Conservation (phyloP, 1,284 basidiomycete genomes). For the Puccinia hordei region DNA sequence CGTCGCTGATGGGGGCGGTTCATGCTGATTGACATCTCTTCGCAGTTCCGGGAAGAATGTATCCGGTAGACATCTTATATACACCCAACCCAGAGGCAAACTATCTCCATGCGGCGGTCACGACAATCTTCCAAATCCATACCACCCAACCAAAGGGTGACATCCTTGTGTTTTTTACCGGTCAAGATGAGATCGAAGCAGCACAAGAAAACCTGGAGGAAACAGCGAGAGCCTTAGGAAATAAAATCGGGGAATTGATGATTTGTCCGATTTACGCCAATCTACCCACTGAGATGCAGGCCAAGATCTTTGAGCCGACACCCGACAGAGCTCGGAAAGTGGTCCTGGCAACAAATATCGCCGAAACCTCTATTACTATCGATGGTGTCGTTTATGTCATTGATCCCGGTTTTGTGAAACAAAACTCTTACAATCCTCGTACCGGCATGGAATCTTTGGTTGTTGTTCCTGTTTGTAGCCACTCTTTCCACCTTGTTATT, state of each 20-base stretch:
- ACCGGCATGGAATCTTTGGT: slow-evolving; percentile 94
- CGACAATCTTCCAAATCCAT: slow-evolving; percentile 98
- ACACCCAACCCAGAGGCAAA: slow-evolving; percentile 97
- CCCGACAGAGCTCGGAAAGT: slow-evolving; percentile 89
- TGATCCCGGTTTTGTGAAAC: slow-evolving; percentile 96
- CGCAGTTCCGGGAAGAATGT: slow-evolving; percentile 89
- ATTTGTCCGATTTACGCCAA: slow-evolving; percentile 98
- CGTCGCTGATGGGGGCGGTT: neutral
- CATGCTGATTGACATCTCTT: neutral
- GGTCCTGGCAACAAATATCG: slow-evolving; percentile 97
- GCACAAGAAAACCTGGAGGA: slow-evolving; percentile 89
- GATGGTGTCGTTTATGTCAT: slow-evolving; percentile 98
- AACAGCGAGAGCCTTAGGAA: slow-evolving; percentile 88
- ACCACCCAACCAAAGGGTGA: slow-evolving; percentile 98
- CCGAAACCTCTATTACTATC: slow-evolving; percentile 96
- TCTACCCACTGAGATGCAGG: slow-evolving; percentile 96
- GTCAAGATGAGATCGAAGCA: slow-evolving; percentile 98
- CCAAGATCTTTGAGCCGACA: slow-evolving; percentile 98
- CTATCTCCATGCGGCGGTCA: slow-evolving; percentile 97
- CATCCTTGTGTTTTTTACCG: slow-evolving; percentile 96
- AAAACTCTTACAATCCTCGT: slow-evolving; percentile 93
- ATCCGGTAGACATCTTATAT: slow-evolving; percentile 98
- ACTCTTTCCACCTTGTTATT: neutral
- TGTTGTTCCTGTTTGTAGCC: slow-evolving; percentile 77
- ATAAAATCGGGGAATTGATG: slow-evolving; percentile 91